A percentile compares a stretch with the other conserved stretches of the same genome.
Evolutionary conservation across 1,284 basidiomycete genomes (phyloP).

Genomic region (Marasmius sp.): DNA sequence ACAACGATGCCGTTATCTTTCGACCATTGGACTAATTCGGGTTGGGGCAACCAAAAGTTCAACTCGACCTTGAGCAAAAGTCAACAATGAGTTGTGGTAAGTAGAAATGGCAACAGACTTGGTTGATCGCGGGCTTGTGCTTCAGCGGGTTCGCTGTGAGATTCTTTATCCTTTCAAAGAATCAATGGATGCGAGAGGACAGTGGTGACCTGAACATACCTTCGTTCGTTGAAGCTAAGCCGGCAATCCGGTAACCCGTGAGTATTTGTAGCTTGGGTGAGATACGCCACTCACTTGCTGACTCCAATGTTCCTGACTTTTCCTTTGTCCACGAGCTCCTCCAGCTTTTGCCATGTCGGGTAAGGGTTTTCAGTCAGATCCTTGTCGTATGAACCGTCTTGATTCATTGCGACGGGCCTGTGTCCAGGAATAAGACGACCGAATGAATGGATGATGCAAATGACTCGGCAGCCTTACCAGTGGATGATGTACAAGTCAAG

Average conservation of each 20-base stretch:
- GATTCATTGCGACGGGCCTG: constrained; percentile 72
- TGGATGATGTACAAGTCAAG: constrained; percentile 82
- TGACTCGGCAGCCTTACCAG: constrained; percentile 53
- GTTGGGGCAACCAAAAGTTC: constrained; percentile 81
- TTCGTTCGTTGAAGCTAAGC: constrained; percentile 57
- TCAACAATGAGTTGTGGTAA: neutral
- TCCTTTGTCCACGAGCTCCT: constrained; percentile 74
- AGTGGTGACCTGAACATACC: neutral
- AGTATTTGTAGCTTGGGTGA: neutral
- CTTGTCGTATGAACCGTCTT: constrained; percentile 51
- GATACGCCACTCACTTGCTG: constrained; percentile 51
- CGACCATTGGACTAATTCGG: constrained; percentile 72
- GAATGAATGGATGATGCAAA: neutral
- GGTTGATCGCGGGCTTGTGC: constrained; percentile 68
- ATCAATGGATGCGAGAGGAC: neutral
- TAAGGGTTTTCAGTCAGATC: constrained; percentile 70
- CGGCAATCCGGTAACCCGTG: neutral
- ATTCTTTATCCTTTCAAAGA: neutral
- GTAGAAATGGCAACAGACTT: constrained; percentile 25
- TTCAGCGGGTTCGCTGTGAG: constrained; percentile 6
- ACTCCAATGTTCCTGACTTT: constrained; percentile 85
- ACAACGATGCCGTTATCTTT: constrained; percentile 64
- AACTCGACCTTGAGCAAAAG: constrained; percentile 60
- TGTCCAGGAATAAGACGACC: neutral
- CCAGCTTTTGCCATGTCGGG: constrained; percentile 84